Conservation (phyloP, 192 early-diverging fungal genomes). For the Entomortierella lignicola region DNA sequence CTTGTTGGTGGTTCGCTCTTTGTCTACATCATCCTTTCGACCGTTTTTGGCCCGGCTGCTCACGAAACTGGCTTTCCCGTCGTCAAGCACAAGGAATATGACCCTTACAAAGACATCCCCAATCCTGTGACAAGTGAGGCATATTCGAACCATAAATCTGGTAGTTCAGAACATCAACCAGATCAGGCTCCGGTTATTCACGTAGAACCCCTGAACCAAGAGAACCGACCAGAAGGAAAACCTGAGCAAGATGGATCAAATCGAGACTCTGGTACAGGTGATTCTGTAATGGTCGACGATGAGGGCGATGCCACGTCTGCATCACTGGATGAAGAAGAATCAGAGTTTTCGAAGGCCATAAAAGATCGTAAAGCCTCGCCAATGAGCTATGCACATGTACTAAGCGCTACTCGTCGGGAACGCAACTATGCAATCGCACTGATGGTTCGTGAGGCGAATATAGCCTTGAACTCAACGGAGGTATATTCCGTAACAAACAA, state of each 20-base stretch:
- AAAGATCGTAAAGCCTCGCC: constrained; percentile 28
- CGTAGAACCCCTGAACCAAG: constrained; percentile 1
- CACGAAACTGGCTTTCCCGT: neutral
- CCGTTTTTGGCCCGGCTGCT: neutral
- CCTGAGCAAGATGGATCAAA: neutral
- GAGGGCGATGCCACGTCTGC: neutral
- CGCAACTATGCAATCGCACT: constrained; percentile 47
- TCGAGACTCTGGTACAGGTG: neutral
- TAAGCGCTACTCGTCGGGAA: constrained; percentile 39
- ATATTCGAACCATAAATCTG: neutral
- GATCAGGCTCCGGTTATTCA: constrained; percentile 20
- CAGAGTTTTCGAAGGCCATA: constrained; percentile 4
- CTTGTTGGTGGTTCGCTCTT: constrained; percentile 26
- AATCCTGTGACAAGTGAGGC: neutral
- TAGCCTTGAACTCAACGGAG: constrained; percentile 42
- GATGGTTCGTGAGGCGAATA: constrained; percentile 43
- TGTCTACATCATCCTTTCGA: constrained; percentile 45
- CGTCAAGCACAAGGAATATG: constrained; percentile 13
- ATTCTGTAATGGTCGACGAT: constrained; percentile 14
- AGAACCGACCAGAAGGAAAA: neutral
- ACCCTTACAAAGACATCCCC: constrained; percentile 22
- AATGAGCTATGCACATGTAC: constrained; percentile 29
- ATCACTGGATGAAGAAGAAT: neutral
- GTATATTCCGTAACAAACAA: constrained; percentile 67
- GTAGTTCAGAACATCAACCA: neutral